phyloP scores from a whole-genome alignment of 1,284 basidiomycete genomes.

The Puccinia polysora region DNA sequence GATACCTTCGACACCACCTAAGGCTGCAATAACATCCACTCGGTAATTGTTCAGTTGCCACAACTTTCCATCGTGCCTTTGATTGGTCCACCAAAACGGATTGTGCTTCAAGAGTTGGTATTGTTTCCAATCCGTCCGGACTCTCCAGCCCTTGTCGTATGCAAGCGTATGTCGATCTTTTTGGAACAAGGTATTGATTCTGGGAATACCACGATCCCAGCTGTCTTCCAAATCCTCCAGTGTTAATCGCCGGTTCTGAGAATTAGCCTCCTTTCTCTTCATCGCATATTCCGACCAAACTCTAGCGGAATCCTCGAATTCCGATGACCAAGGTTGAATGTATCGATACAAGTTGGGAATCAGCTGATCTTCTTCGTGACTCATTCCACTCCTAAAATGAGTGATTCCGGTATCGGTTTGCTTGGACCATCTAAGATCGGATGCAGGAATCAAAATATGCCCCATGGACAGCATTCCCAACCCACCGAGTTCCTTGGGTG shows the following conservation, averaged over 20 bases:
- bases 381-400: conserved; percentile 55
- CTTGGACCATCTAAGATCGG: conserved; percentile 94
- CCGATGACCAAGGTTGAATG: conserved; percentile 96
- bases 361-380: conserved; percentile 66
- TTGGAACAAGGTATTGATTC: conserved; percentile 96
- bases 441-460: conserved; percentile 95
- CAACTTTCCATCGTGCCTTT: conserved; percentile 93
- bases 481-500: conserved; percentile 90
- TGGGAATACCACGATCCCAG: conserved; percentile 86
- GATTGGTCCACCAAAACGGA: conserved; percentile 98
- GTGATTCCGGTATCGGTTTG: conserved; percentile 81
- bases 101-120: conserved; percentile 92
- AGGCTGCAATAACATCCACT: conserved; percentile 96
- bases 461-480: conserved; percentile 99
- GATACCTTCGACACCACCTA: conserved; percentile 96
- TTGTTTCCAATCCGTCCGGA: conserved; percentile 91
- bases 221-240: conserved; percentile 52
- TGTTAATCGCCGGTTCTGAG: conserved; percentile 90
- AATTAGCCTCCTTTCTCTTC: conserved; percentile 98
- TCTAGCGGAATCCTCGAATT: conserved; percentile 94
- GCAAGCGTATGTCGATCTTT: conserved; percentile 90
- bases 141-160: conserved; percentile 77
- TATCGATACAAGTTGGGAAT: conserved; percentile 98
- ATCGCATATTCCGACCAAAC: conserved; percentile 99
- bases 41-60: conserved; percentile 99